Percentiles rank a stretch among this genome's conserved stretches.
These are phyloP conservation scores for Stephania japonica DNA, from an alignment of 164 flowering plant genomes.

Conservation along the genomic window DNA sequence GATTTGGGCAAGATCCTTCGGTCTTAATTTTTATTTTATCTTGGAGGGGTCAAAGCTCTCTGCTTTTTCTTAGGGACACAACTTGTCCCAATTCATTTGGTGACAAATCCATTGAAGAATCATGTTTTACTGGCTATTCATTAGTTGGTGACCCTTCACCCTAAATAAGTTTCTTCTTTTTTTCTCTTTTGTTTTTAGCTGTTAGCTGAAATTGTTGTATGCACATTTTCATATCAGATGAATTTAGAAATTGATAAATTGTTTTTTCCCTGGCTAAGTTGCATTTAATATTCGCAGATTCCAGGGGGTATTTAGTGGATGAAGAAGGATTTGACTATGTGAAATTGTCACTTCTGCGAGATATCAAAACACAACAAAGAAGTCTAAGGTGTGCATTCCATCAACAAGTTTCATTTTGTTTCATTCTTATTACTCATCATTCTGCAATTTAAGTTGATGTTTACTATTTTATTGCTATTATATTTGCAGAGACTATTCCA, in stretches of 20 bases:
- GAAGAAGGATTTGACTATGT: slow-evolving; percentile 94
- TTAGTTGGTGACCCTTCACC: background rate
- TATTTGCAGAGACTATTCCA: slow-evolving; percentile 81
- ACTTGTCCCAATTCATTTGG: background rate
- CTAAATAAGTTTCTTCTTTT: background rate
- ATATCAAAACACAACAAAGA: slow-evolving; percentile 83
- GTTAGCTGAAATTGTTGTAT: background rate
- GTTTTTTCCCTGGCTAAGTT: background rate
- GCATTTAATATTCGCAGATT: slow-evolving; percentile 45
- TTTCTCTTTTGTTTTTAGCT: background rate
- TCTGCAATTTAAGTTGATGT: background rate
- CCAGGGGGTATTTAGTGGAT: slow-evolving; percentile 96
- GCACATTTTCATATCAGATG: background rate
- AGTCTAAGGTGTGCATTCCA: slow-evolving; percentile 58
- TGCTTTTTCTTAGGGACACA: background rate
- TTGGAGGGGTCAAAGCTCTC: background rate
- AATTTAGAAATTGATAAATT: background rate
- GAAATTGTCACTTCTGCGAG: slow-evolving; percentile 79
- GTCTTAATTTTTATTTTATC: background rate
- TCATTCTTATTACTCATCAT: background rate
- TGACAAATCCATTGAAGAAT: background rate
- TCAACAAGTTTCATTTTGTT: background rate
- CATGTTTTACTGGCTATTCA: background rate
- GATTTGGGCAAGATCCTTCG: background rate
- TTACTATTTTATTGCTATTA: slow-evolving; percentile 5